Evolutionary conservation across 768 basidiomycete species (phyloP).

Genomic region (Calocybe gangraenosa): DNA sequence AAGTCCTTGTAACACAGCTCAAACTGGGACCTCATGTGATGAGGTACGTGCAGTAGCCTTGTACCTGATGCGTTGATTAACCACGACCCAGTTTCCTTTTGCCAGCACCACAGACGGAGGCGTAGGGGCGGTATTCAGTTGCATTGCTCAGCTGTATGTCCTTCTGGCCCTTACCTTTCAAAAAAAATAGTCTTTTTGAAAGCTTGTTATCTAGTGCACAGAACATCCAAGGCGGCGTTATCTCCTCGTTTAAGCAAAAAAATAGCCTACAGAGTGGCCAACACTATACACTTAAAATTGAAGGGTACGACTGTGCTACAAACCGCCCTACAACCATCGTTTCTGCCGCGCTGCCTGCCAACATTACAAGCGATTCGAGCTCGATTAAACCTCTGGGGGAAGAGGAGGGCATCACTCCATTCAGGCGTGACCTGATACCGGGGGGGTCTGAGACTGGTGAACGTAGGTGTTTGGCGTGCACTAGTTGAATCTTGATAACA

Average conservation of each 20-base stretch:
- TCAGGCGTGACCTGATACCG: no score
- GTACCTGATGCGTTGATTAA: neutral
- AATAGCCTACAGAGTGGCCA: conserved; percentile 1
- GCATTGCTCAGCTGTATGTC: conserved; percentile 10
- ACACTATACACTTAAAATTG: conserved; percentile 9
- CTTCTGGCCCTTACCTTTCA: neutral
- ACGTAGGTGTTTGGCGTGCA: no score
- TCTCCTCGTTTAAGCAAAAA: conserved; percentile 12
- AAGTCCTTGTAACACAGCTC: conserved; percentile 5
- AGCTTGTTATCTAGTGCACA: conserved; percentile 4
- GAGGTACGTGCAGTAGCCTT: neutral
- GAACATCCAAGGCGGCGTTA: conserved; percentile 14
- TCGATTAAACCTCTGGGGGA: neutral
- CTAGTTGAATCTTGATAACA: no score
- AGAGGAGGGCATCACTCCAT: no score
- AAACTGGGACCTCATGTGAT: conserved; percentile 9
- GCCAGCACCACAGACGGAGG: conserved; percentile 16
- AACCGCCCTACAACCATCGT: neutral
- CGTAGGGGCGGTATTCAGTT: conserved; percentile 9
- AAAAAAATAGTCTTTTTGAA: neutral
- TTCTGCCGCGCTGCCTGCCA: neutral
- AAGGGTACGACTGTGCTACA: conserved; percentile 8
- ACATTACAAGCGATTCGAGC: neutral
- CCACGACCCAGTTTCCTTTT: conserved; percentile 9
- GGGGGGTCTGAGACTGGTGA: no score